Percentiles rank a stretch among this genome's conserved stretches.
phyloP scores from a whole-genome alignment of 2,329 filamentous ascomycete genomes.

The Exophiala sideris region DNA sequence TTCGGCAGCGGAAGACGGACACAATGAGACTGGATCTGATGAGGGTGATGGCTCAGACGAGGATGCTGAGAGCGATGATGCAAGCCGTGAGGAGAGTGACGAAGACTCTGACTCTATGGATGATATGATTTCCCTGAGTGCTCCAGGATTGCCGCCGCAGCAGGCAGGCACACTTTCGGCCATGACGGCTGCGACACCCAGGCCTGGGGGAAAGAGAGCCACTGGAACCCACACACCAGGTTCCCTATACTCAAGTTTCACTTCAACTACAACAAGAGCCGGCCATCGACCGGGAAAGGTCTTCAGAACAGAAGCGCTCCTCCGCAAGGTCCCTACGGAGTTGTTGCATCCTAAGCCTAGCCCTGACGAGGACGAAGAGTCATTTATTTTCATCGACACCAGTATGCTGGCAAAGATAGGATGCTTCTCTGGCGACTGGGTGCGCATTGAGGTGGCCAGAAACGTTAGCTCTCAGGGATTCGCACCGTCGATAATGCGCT shows the following conservation, averaged over 20 bases:
- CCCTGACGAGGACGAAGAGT: constrained; percentile 80
- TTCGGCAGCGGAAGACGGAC: constrained; percentile 80
- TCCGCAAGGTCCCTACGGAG: constrained; percentile 69
- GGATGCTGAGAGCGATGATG: constrained; percentile 58
- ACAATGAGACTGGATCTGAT: constrained; percentile 41
- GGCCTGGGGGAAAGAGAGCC: constrained; percentile 65
- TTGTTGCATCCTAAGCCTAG: constrained; percentile 79
- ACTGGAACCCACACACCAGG: constrained; percentile 79
- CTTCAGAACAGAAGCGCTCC: constrained; percentile 77
- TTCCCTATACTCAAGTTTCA: constrained; percentile 86
- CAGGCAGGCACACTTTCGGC: constrained; percentile 76
- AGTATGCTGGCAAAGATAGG: constrained; percentile 81
- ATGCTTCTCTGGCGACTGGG: constrained; percentile 98
- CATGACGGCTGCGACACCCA: constrained; percentile 75
- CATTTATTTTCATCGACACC: constrained; percentile 86
- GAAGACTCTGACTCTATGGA: constrained; percentile 87
- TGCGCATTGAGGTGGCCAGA: constrained; percentile 72
- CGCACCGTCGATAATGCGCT: constrained; percentile 20
- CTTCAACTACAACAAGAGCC: constrained; percentile 73
- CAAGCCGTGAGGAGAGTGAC: constrained; percentile 56
- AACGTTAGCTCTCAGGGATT: constrained; percentile 51
- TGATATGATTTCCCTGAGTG: constrained; percentile 85
- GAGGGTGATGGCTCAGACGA: constrained; percentile 57
- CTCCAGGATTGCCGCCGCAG: constrained; percentile 73
- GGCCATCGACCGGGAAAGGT: constrained; percentile 70